These are phyloP conservation scores for Phoma sp. DNA, from an alignment of 2,329 filamentous ascomycete species.

Conservation along the genomic window DNA sequence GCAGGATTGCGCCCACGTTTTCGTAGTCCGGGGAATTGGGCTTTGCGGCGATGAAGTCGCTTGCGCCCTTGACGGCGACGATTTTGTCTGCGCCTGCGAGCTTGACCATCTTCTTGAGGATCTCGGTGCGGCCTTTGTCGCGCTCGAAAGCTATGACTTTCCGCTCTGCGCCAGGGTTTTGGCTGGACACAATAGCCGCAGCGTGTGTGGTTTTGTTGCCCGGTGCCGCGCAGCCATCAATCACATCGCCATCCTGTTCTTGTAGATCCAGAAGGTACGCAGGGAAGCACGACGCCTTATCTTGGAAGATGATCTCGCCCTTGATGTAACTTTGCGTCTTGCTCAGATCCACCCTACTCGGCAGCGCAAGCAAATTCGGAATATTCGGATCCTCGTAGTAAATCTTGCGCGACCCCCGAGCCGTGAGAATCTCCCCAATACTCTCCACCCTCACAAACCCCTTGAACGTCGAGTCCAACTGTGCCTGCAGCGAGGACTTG, in stretches of 20 bases:
- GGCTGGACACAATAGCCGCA: constrained; percentile 71
- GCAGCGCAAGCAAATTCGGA: constrained; percentile 81
- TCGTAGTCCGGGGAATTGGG: constrained; percentile 68
- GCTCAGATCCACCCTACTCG: constrained; percentile 74
- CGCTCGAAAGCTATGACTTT: constrained; percentile 82
- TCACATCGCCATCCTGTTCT: constrained; percentile 73
- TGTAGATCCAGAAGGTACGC: constrained; percentile 81
- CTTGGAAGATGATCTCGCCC: constrained; percentile 87
- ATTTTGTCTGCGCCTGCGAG: constrained; percentile 73
- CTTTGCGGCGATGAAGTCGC: constrained; percentile 83
- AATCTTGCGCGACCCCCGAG: constrained; percentile 53
- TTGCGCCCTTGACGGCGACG: constrained; percentile 73
- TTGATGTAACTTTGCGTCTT: constrained; percentile 75
- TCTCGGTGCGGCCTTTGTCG: constrained; percentile 73
- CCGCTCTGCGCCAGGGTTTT: constrained; percentile 43
- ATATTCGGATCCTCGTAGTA: constrained; percentile 81
- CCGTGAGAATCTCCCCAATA: constrained; percentile 64
- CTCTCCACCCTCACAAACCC: constrained; percentile 64
- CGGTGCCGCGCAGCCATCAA: constrained; percentile 94
- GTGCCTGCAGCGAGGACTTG: constrained; percentile 72
- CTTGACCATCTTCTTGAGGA: constrained; percentile 83
- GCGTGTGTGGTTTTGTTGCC: constrained; percentile 98
- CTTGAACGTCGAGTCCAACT: constrained; percentile 78
- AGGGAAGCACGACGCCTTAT: constrained; percentile 97
- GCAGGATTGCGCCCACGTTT: constrained; percentile 79